These are phyloP conservation scores for Quaeritorhiza haematococci DNA, from an alignment of 371 early-diverging fungal species.

Conservation along the genomic window DNA sequence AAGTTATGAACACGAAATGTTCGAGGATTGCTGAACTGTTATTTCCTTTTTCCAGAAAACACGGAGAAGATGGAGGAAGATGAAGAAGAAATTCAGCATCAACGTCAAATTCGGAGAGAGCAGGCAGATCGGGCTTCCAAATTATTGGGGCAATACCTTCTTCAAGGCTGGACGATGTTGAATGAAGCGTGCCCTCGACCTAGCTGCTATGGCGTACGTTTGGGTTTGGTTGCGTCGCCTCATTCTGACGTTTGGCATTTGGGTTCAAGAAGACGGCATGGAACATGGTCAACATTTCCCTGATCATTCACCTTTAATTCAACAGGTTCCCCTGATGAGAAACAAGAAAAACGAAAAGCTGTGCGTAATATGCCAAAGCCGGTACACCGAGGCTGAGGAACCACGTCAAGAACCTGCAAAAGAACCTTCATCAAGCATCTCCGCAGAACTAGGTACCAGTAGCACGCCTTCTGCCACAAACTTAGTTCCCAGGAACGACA, in stretches of 20 bases:
- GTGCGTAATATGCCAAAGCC: conserved; percentile 59
- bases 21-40: too few relatives aligned
- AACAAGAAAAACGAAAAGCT: conserved; percentile 54
- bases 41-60: too few relatives aligned
- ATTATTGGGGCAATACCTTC: conserved; percentile 60
- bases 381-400: too few relatives aligned
- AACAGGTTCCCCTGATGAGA: conserved; percentile 59
- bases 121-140: conserved; percentile 56
- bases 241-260: neutral
- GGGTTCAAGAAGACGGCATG: neutral
- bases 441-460: too few relatives aligned
- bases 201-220: conserved; percentile 54
- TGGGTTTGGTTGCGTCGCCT: neutral
- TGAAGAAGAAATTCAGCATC: conserved; percentile 26
- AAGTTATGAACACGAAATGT: too few relatives aligned
- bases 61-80: conserved; percentile 15
- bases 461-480: too few relatives aligned
- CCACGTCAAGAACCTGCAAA: too few relatives aligned
- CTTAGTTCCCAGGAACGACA: too few relatives aligned
- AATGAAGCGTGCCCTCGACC: conserved; percentile 59
- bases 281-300: neutral
- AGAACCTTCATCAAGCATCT: too few relatives aligned
- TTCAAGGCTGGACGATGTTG: conserved; percentile 68
- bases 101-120: conserved; percentile 38
- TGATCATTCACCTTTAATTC: neutral